Evolutionary conservation across 2,329 filamentous ascomycete species (phyloP).

Genomic region (Eutypella sp.): DNA sequence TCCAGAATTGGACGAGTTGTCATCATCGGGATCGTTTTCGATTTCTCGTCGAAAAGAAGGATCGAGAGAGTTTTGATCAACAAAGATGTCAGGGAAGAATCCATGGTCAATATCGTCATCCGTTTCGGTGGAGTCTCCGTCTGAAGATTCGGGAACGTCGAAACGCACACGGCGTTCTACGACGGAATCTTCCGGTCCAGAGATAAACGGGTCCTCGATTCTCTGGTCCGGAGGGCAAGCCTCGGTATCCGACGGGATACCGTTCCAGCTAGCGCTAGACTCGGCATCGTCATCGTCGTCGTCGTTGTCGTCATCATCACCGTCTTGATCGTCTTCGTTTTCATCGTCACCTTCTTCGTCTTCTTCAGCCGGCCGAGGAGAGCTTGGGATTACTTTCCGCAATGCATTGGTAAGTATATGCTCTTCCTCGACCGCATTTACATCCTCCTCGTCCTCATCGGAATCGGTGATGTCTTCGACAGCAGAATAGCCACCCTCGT

Average conservation of each 20-base stretch:
- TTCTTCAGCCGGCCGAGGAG: slow-evolving; percentile 47
- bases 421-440: slow-evolving; percentile 73
- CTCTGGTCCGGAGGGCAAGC: slow-evolving; percentile 19
- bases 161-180: slow-evolving; percentile 70
- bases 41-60: slow-evolving; percentile 69
- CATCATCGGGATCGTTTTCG: slow-evolving; percentile 55
- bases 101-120: slow-evolving; percentile 54
- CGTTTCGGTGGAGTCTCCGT: slow-evolving; percentile 60
- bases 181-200: slow-evolving; percentile 20
- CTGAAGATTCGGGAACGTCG: slow-evolving; percentile 59
- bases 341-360: slow-evolving; percentile 36
- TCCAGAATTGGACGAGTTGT: slow-evolving; percentile 52
- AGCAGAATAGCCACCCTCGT: slow-evolving; percentile 65
- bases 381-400: slow-evolving; percentile 31
- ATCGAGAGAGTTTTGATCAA: slow-evolving; percentile 69
- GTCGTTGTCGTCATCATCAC: slow-evolving; percentile 29
- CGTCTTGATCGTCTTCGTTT: slow-evolving; percentile 35
- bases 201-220: slow-evolving; percentile 33
- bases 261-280: slow-evolving; percentile 50
- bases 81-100: slow-evolving; percentile 73
- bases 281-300: slow-evolving; percentile 33
- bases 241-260: slow-evolving; percentile 43
- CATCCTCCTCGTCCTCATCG: slow-evolving; percentile 72
- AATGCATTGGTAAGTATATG: slow-evolving; percentile 55
- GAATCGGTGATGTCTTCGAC: slow-evolving; percentile 77